phyloP scores from a whole-genome alignment of 2,329 filamentous ascomycete genomes.

The Sporothrix inflata region DNA sequence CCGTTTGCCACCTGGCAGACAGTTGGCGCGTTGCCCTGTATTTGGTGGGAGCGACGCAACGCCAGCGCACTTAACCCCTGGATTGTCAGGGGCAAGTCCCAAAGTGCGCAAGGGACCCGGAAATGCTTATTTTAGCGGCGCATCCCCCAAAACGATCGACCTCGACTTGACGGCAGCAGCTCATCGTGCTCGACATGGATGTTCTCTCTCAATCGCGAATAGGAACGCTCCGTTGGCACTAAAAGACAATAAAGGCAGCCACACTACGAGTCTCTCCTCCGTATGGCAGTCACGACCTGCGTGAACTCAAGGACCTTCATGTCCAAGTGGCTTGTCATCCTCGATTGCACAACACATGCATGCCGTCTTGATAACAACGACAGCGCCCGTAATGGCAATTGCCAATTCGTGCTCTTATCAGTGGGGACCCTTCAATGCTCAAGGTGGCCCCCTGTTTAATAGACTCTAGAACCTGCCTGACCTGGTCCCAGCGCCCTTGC shows the following conservation, averaged over 20 bases:
- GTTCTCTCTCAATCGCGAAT: no score
- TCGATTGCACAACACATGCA: background rate
- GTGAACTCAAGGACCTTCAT: no score
- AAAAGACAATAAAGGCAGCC: no score
- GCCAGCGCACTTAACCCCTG: no score
- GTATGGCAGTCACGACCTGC: no score
- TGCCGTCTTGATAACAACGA: background rate
- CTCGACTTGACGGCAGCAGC: no score
- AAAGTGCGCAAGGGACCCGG: background rate
- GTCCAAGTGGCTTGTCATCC: no score
- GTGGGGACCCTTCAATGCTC: background rate
- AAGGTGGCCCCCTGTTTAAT: no score
- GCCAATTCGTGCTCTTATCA: constrained; percentile 4
- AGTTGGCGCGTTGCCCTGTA: background rate
- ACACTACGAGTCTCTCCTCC: no score
- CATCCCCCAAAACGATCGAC: background rate
- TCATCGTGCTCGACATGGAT: no score
- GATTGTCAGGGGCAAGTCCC: background rate
- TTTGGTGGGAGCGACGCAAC: background rate
- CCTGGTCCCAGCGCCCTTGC: background rate
- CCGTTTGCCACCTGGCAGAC: background rate
- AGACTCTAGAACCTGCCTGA: no score
- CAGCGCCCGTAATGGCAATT: background rate
- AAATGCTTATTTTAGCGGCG: constrained; percentile 8
- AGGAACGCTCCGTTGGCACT: no score